A percentile compares a stretch with the other conserved stretches of the same genome.
Evolutionary conservation across 2,329 filamentous ascomycete species (phyloP).

Genomic region (Orbilia quercus): DNA sequence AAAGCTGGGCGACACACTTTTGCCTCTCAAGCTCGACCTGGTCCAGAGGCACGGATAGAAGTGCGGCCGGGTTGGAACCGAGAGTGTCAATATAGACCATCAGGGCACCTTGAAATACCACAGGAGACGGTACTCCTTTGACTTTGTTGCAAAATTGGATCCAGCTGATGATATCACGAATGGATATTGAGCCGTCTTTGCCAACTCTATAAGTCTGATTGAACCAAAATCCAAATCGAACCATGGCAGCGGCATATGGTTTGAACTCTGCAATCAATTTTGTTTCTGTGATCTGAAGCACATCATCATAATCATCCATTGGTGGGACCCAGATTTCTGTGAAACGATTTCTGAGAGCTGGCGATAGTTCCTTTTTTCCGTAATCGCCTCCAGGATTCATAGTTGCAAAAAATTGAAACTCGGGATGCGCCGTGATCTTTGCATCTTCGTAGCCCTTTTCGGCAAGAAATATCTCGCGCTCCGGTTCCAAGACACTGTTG

Average conservation of each 20-base stretch:
- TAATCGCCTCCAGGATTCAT: conserved; percentile 99
- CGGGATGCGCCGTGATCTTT: conserved; percentile 77
- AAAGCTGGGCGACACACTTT: conserved; percentile 78
- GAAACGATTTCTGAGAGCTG: conserved; percentile 92
- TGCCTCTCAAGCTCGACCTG: conserved; percentile 77
- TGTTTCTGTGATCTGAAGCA: conserved; percentile 83
- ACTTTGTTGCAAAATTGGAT: conserved; percentile 85
- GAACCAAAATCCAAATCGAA: conserved; percentile 94
- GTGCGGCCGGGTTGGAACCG: conserved; percentile 90
- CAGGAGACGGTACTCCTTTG: conserved; percentile 60
- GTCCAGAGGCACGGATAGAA: conserved; percentile 76
- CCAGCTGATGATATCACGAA: conserved; percentile 93
- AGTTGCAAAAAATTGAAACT: conserved; percentile 95
- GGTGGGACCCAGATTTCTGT: conserved; percentile 99
- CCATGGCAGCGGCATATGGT: conserved; percentile 74
- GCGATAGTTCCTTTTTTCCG: conserved; percentile 95
- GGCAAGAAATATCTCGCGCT: conserved; percentile 84
- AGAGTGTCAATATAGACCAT: conserved; percentile 97
- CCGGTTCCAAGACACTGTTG: conserved; percentile 94
- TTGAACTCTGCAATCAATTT: conserved; percentile 74
- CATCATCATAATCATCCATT: conserved; percentile 83
- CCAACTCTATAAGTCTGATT: conserved; percentile 81
- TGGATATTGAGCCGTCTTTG: conserved; percentile 80
- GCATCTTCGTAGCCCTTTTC: conserved; percentile 92
- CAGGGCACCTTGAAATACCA: conserved; percentile 80